Evolutionary conservation across 2,329 filamentous ascomycete species (phyloP).

Genomic region (Fusarium concolor): DNA sequence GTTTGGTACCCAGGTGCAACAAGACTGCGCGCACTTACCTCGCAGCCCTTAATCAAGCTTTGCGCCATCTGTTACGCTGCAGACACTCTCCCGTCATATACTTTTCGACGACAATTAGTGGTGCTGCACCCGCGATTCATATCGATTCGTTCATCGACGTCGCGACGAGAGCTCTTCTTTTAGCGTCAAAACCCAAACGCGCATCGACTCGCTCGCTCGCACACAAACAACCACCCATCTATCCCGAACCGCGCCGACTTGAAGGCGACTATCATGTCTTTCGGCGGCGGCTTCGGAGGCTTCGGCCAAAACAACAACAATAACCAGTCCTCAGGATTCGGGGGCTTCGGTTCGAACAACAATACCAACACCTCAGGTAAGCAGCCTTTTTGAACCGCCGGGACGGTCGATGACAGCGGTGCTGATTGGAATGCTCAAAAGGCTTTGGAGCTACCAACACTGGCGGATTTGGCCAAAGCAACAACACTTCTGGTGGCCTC

Average conservation of each 20-base stretch:
- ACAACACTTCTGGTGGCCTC: slow-evolving; percentile 50
- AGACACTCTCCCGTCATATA: neutral
- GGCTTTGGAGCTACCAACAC: slow-evolving; percentile 52
- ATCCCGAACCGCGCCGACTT: slow-evolving; percentile 38
- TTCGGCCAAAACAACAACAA: slow-evolving; percentile 68
- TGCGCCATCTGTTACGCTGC: slow-evolving; percentile 15
- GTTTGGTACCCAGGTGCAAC: slow-evolving; percentile 14
- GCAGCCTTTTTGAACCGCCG: slow-evolving; percentile 47
- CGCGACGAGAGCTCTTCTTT: slow-evolving; percentile 29
- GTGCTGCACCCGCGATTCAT: slow-evolving; percentile 11
- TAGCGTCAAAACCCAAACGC: slow-evolving; percentile 36
- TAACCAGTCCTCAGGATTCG: slow-evolving; percentile 62
- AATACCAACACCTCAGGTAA: slow-evolving; percentile 63
- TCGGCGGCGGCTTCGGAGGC: slow-evolving; percentile 60
- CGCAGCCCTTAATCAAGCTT: slow-evolving; percentile 11
- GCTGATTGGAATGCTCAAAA: slow-evolving; percentile 45
- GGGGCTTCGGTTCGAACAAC: slow-evolving; percentile 63
- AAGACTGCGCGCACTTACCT: slow-evolving; percentile 25
- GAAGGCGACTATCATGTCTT: slow-evolving; percentile 62
- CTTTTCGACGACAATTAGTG: slow-evolving; percentile 10
- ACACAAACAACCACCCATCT: slow-evolving; percentile 28
- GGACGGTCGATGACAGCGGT: slow-evolving; percentile 38
- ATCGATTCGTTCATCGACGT: slow-evolving; percentile 32
- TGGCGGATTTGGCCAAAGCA: slow-evolving; percentile 58
- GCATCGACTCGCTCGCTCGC: slow-evolving; percentile 34